Evolutionary conservation across 805 yeast species (phyloP).

Genomic region (Nematodospora valgi): DNA sequence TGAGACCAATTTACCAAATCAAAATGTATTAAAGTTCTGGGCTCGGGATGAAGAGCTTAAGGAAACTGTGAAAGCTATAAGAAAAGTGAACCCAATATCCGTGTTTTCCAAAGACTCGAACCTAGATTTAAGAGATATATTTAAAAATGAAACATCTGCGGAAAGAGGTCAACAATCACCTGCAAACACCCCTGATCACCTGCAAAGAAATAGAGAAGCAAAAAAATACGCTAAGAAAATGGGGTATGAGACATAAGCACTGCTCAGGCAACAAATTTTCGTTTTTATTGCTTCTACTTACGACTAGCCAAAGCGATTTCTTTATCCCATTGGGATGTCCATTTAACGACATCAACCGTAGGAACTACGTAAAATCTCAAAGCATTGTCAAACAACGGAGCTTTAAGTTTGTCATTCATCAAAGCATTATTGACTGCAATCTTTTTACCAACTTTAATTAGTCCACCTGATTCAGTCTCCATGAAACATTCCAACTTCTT

Average conservation of each 20-base stretch:
- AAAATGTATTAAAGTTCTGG: constrained; percentile 30
- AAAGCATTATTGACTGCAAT: constrained; percentile 62
- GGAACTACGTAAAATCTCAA: constrained; percentile 79
- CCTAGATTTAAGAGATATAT: constrained; percentile 64
- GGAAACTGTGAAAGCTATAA: constrained; percentile 22
- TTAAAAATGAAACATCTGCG: constrained; percentile 49
- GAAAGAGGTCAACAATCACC: constrained; percentile 55
- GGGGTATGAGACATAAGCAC: constrained; percentile 28
- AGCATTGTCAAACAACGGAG: constrained; percentile 75
- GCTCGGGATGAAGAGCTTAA: constrained; percentile 37
- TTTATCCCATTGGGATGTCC: constrained; percentile 70
- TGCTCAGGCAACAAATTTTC: constrained; percentile 7
- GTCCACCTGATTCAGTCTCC: constrained; percentile 82
- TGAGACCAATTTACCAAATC: constrained; percentile 24
- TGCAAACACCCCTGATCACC: constrained; percentile 41
- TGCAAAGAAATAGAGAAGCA: constrained; percentile 40
- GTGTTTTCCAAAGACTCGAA: constrained; percentile 77
- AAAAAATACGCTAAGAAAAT: constrained; percentile 45
- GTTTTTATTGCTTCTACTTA: no score
- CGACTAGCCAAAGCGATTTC: constrained; percentile 51
- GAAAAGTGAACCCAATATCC: constrained; percentile 54
- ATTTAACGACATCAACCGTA: constrained; percentile 55
- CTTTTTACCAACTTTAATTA: constrained; percentile 81
- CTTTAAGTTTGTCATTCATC: constrained; percentile 55
- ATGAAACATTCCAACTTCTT: constrained; percentile 67